Conservation (phyloP, 2,329 filamentous ascomycete species). For the Didymella pinodella region DNA sequence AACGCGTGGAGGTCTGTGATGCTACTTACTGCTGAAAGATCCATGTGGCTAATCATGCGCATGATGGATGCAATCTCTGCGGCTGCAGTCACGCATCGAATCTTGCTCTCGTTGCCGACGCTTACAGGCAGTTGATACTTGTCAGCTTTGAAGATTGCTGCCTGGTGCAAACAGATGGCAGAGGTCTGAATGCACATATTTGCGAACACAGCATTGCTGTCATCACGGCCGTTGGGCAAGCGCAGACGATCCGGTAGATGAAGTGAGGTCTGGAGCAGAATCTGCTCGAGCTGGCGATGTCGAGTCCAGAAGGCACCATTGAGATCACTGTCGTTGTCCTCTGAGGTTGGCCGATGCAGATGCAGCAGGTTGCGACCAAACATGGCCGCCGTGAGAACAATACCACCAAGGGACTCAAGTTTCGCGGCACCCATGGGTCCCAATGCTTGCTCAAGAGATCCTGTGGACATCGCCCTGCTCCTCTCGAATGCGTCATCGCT, state of each 20-base stretch:
- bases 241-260: conserved; percentile 82
- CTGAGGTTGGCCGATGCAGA: conserved; percentile 82
- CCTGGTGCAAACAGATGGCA: conserved; percentile 96
- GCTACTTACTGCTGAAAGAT: conserved; percentile 76
- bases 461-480: conserved; percentile 76
- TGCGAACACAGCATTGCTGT: conserved; percentile 87
- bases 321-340: conserved; percentile 85
- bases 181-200: conserved; percentile 98
- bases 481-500: conserved; percentile 86
- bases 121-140: conserved; percentile 80
- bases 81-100: conserved; percentile 90
- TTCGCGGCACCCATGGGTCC: conserved; percentile 74
- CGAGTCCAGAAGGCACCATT: conserved; percentile 97
- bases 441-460: conserved; percentile 74
- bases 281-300: conserved; percentile 87
- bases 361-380: conserved; percentile 93
- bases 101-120: conserved; percentile 87
- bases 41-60: conserved; percentile 91
- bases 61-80: conserved; percentile 95
- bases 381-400: conserved; percentile 84
- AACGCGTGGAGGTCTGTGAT: background rate
- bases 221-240: conserved; percentile 75
- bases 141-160: conserved; percentile 96
- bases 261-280: conserved; percentile 85
- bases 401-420: conserved; percentile 79